phyloP scores from a whole-genome alignment of 495 filamentous ascomycete species.

The Penicillium dipodomyicola region DNA sequence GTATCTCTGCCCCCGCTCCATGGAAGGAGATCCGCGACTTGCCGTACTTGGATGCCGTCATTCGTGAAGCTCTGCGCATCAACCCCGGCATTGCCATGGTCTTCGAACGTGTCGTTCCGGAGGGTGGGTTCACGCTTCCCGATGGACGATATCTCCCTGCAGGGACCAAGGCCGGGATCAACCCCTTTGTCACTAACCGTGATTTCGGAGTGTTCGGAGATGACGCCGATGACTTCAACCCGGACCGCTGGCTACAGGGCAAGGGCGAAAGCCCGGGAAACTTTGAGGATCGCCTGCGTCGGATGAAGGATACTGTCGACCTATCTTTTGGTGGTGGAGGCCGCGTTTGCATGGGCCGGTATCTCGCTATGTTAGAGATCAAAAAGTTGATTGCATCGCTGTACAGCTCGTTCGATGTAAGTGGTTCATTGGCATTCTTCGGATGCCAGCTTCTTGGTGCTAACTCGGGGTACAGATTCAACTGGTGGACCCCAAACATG shows the following conservation, averaged over 20 bases:
- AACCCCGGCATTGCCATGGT: slow-evolving; percentile 62
- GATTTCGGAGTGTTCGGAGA: slow-evolving; percentile 54
- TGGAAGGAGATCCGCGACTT: slow-evolving; percentile 22
- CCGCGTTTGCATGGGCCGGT: slow-evolving; percentile 67
- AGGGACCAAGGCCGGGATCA: slow-evolving; percentile 60
- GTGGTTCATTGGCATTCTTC: slow-evolving; percentile 2
- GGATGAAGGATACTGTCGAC: slow-evolving; percentile 31
- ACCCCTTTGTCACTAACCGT: slow-evolving; percentile 56
- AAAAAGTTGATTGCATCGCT: slow-evolving; percentile 76
- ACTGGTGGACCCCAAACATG: slow-evolving; percentile 26
- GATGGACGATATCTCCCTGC: slow-evolving; percentile 48
- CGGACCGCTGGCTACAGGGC: slow-evolving; percentile 61
- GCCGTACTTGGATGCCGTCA: slow-evolving; percentile 30
- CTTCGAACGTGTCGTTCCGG: slow-evolving; percentile 64
- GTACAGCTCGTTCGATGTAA: slow-evolving; percentile 64
- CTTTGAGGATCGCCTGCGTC: slow-evolving; percentile 18
- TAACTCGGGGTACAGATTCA: slow-evolving; percentile 21
- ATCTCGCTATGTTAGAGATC: slow-evolving; percentile 73
- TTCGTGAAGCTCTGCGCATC: slow-evolving; percentile 52
- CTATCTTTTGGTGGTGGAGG: slow-evolving; percentile 63
- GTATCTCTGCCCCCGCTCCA: slow-evolving; percentile 13
- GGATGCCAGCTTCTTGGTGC: neutral
- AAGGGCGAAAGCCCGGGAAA: slow-evolving; percentile 16
- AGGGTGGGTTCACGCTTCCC: slow-evolving; percentile 50
- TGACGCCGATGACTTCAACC: slow-evolving; percentile 52